Base-by-base conservation (phyloP, 208 protist genomes). In the Sergeia podlipaevii region DNA sequence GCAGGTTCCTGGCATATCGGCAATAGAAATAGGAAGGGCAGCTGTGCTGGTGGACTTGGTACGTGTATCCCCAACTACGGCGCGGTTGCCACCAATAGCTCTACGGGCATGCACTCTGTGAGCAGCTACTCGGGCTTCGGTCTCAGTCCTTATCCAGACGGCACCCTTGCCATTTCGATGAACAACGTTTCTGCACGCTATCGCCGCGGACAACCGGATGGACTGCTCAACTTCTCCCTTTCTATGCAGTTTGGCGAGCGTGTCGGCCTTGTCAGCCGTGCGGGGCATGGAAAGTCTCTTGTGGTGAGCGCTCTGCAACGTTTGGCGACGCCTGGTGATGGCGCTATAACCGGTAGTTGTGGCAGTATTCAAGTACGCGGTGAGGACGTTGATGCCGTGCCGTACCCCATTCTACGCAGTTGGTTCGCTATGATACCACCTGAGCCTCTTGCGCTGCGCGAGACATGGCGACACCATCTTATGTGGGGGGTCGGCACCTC, bases 341-440 rank as follows among this genome's bases (percentile, higher is more conserved):
- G 65, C 26, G n/a, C n/a, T n/a, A n/a, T n/a, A n/a, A n/a, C n/a
- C n/a, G n/a, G n/a, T n/a, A n/a, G n/a, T n/a, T n/a, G n/a, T n/a
- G 81, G 75, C n/a, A 59, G 46, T 39, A 78, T 95, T 15, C 78
- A 63, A 18, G 86, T 99, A 50, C 89, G 97, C 55, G 96, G 93
- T 17, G 56, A 97, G 49, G 88, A 99, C 72, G 85, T 91, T 17
- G 42, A 62, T 0, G 28, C 46, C n/a, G 59, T 99, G 8, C 78
- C 82, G 2, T 84, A 99, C 32, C 60, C 86, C 6, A 67, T 85
- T 41, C 72, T 99, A 18, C 80, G 98, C 28, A 76, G 65, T n/a
- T 65, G 69, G 39, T 81, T 99, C n/a, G 71, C 84, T 20, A 96
- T 99, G 50, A 98, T 99, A 48, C 98, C 97, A 15, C 97, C 99